Evolutionary conservation across 768 basidiomycete species (phyloP).

Genomic region (Daedaleopsis nitida): DNA sequence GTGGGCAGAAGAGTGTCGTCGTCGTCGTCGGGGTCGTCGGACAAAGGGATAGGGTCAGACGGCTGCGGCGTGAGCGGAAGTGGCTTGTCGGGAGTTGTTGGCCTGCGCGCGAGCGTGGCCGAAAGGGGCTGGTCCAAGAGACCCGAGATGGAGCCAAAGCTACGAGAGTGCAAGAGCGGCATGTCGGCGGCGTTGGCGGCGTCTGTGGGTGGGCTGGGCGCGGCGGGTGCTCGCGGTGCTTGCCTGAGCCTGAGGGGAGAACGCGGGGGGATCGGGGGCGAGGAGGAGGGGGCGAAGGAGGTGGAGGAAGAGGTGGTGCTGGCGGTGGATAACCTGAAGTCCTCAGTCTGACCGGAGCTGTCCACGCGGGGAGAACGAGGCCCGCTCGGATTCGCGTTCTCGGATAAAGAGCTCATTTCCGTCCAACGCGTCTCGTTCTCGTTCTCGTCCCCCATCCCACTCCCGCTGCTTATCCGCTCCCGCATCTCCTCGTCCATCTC

Average conservation of each 20-base stretch:
- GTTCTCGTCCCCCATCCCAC: constrained; percentile 8
- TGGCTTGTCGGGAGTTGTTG: constrained; percentile 35
- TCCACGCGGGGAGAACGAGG: constrained; percentile 40
- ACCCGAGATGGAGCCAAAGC: constrained; percentile 30
- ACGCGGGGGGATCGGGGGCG: constrained; percentile 32
- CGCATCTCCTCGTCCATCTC: constrained; percentile 12
- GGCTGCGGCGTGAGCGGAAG: constrained; percentile 33
- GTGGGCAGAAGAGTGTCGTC: constrained; percentile 20
- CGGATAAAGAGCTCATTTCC: constrained; percentile 27
- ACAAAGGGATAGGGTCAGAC: constrained; percentile 18
- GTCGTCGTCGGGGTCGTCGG: constrained; percentile 10
- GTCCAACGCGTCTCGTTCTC: constrained; percentile 17
- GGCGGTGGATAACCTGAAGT: constrained; percentile 23
- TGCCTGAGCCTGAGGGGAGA: constrained; percentile 32
- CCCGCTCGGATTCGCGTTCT: constrained; percentile 22
- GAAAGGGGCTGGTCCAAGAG: constrained; percentile 22
- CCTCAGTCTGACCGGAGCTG: constrained; percentile 17
- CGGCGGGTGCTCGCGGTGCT: constrained; percentile 5
- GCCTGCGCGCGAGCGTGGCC: constrained; percentile 15
- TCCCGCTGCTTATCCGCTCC: constrained; percentile 19
- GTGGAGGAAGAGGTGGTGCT: constrained; percentile 18
- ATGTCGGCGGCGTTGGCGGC: constrained; percentile 22
- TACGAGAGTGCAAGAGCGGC: constrained; percentile 29
- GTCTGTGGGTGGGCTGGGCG: constrained; percentile 7
- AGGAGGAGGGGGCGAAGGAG: constrained; percentile 23